phyloP scores from a whole-genome alignment of 1,139 yeast genomes.

The Yamadazyma membranifaciens region DNA sequence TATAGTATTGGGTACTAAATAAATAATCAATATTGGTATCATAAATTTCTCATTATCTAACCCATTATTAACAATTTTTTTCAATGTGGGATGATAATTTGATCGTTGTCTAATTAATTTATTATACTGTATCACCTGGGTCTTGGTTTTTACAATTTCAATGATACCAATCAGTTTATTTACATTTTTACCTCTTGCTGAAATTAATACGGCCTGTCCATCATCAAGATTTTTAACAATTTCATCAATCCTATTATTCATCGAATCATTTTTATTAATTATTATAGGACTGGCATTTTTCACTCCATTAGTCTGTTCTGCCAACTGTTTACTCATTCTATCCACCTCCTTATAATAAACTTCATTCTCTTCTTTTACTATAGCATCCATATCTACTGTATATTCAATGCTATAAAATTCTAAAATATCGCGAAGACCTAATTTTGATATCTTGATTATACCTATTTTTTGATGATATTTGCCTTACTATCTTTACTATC shows the following conservation, averaged over 20 bases:
- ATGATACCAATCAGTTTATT: constrained; percentile 14
- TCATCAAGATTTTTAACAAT: constrained; percentile 6
- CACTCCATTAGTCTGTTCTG: not conserved
- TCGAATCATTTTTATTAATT: constrained; percentile 13
- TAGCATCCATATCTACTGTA: too few relatives aligned
- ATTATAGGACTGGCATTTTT: constrained; percentile 8
- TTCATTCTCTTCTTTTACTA: not conserved
- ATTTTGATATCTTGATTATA: too few relatives aligned
- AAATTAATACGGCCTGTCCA: constrained; percentile 8
- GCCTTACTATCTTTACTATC: not conserved
- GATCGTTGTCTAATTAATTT: constrained; percentile 12
- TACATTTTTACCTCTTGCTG: constrained; percentile 11
- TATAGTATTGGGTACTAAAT: constrained; percentile 10
- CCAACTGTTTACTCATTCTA: not conserved
- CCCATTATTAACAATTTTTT: constrained; percentile 5
- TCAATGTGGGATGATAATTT: constrained; percentile 6
- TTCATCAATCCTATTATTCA: constrained; percentile 12
- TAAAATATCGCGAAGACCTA: not conserved
- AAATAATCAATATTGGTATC: constrained; percentile 14
- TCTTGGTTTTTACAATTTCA: constrained; percentile 14
- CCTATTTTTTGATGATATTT: not conserved
- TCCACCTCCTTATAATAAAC: not conserved
- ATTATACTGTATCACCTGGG: constrained; percentile 12
- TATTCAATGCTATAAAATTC: too few relatives aligned
- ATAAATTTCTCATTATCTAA: constrained; percentile 8